phyloP scores from a whole-genome alignment of 1,284 basidiomycete genomes.

The Moesziomyces antarcticus region DNA sequence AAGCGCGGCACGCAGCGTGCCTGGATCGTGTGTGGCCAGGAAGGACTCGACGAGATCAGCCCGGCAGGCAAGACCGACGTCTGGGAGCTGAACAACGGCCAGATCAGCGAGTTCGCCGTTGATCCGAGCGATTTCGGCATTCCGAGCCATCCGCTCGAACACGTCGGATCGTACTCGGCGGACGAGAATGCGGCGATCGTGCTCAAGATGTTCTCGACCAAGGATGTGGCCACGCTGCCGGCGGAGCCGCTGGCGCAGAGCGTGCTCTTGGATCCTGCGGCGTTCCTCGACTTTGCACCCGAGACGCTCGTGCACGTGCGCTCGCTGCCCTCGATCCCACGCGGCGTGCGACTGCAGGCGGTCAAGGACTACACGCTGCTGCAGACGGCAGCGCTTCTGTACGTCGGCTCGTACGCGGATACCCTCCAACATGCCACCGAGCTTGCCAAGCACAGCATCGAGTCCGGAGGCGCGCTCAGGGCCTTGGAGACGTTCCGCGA shows the following conservation, averaged over 20 bases:
- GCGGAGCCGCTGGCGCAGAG: constrained; percentile 9
- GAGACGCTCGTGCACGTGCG: constrained; percentile 31
- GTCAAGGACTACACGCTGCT: constrained; percentile 63
- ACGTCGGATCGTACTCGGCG: constrained; percentile 52
- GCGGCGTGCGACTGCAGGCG: constrained; percentile 48
- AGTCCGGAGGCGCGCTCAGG: constrained; percentile 39
- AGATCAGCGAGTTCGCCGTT: constrained; percentile 54
- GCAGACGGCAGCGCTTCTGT: constrained; percentile 62
- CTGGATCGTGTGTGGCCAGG: constrained; percentile 91
- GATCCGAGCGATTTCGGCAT: constrained; percentile 61
- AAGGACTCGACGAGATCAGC: constrained; percentile 93
- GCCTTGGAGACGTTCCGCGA: constrained; percentile 47
- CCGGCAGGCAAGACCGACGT: constrained; percentile 83
- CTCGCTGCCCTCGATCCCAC: constrained; percentile 50
- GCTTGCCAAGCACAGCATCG: constrained; percentile 40
- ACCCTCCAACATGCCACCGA: constrained; percentile 16
- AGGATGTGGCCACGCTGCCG: constrained; percentile 5
- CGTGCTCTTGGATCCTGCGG: constrained; percentile 21
- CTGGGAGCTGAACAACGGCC: constrained; percentile 58
- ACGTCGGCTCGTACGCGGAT: constrained; percentile 52
- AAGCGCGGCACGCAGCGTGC: constrained; percentile 78
- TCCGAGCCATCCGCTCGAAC: constrained; percentile 46
- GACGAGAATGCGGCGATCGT: constrained; percentile 63
- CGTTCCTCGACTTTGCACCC: constrained; percentile 23
- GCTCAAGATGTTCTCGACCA: constrained; percentile 48